A percentile compares a stretch with the other conserved stretches of the same genome.
Evolutionary conservation across 176 grass and related monocot species (phyloP).

Genomic region (Typha latifolia): DNA sequence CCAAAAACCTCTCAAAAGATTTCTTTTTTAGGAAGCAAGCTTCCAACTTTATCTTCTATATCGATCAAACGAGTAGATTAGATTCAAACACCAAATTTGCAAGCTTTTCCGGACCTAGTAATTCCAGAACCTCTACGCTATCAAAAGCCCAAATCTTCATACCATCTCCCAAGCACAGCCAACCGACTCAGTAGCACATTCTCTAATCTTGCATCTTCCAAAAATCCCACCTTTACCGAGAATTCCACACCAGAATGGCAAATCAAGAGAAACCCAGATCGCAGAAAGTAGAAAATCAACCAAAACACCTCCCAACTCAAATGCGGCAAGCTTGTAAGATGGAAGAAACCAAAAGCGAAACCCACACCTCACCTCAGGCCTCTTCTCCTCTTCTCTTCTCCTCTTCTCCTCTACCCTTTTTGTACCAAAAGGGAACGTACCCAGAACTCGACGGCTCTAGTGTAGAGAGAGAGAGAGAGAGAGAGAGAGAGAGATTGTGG

Average conservation of each 20-base stretch:
- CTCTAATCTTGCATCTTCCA: not conserved
- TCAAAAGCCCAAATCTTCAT: no score
- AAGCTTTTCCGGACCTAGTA: not conserved
- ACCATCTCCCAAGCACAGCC: not conserved
- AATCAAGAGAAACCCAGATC: not conserved
- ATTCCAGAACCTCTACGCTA: no score
- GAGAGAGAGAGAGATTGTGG: not conserved
- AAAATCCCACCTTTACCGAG: not conserved
- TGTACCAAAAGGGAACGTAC: not conserved
- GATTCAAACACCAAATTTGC: not conserved
- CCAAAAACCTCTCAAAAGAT: not conserved
- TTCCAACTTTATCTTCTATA: not conserved
- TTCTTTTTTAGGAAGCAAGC: not conserved
- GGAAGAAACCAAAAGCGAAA: not conserved
- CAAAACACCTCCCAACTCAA: not conserved
- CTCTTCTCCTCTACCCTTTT: not conserved
- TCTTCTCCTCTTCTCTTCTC: not conserved
- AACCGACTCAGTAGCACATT: not conserved
- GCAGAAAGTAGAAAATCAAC: not conserved
- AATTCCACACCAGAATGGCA: not conserved
- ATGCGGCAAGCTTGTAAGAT: not conserved
- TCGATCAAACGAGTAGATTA: not conserved
- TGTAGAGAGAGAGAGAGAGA: slow-evolving; percentile 1
- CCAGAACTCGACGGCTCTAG: not conserved
- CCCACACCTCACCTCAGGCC: not conserved